Percentiles rank a stretch among this genome's conserved stretches.
Evolutionary conservation across 306 rosid genomes (phyloP).

Genomic region (Notholithocarpus densiflorus): DNA sequence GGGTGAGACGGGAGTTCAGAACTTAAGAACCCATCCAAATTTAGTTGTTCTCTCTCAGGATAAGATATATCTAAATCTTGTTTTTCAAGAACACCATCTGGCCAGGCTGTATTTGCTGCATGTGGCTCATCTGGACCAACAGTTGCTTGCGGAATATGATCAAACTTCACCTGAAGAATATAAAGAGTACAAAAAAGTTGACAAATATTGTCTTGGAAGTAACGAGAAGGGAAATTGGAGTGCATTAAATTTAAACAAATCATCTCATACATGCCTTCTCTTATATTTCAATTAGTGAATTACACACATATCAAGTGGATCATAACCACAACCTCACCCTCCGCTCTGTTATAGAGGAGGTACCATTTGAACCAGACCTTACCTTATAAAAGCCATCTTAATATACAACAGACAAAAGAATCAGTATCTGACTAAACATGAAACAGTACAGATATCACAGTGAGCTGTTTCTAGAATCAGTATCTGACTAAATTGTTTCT

Average conservation of each 20-base stretch:
- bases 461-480: neutral
- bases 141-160: conserved; percentile 54
- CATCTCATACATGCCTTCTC: neutral
- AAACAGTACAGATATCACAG: neutral
- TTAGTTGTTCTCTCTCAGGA: conserved; percentile 44
- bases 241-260: neutral
- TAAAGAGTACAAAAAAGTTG: conserved; percentile 10
- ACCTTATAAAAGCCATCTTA: neutral
- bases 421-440: neutral
- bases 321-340: neutral
- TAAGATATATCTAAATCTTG: conserved; percentile 51
- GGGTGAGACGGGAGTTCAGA: conserved; percentile 86
- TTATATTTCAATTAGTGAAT: neutral
- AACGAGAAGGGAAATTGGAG: neutral
- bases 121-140: conserved; percentile 98
- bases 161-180: conserved; percentile 36
- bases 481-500: neutral
- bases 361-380: neutral
- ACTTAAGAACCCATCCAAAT: conserved; percentile 57
- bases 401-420: neutral
- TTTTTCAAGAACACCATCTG: conserved; percentile 72
- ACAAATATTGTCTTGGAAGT: neutral
- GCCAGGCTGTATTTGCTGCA: conserved; percentile 83
- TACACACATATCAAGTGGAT: neutral
- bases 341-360: neutral